phyloP scores from a whole-genome alignment of 2,329 filamentous ascomycete species.

The Davidsoniella virescens region DNA sequence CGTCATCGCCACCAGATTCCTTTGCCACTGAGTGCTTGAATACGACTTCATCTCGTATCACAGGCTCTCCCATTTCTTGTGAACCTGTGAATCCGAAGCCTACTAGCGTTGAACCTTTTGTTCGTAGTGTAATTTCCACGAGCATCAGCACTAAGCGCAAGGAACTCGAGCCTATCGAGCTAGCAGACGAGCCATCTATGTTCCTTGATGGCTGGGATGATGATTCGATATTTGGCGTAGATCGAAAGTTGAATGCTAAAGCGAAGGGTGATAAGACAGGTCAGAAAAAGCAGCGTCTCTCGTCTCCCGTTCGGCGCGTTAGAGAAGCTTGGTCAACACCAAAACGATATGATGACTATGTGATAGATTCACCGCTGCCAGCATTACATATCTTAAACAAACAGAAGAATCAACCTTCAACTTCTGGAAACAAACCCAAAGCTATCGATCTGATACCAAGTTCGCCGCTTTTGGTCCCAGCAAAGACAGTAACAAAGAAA shows the following conservation, averaged over 20 bases:
- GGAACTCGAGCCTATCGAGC: neutral
- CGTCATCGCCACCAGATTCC: neutral
- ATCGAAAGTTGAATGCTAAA: neutral
- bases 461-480: too few relatives aligned
- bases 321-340: neutral
- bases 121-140: too few relatives aligned
- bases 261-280: too few relatives aligned
- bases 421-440: too few relatives aligned
- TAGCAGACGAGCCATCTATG: neutral
- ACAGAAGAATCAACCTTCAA: neutral
- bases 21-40: too few relatives aligned
- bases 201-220: slow-evolving; percentile 1
- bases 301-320: neutral
- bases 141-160: neutral
- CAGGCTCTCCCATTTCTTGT: too few relatives aligned
- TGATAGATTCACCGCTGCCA: neutral
- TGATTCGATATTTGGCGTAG: slow-evolving; percentile 1
- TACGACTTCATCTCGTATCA: too few relatives aligned
- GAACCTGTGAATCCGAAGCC: too few relatives aligned
- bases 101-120: too few relatives aligned
- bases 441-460: too few relatives aligned
- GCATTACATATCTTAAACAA: neutral
- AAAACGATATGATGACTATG: too few relatives aligned
- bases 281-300: neutral
- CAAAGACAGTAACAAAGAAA: neutral